These are phyloP conservation scores for Peziza echinospora DNA, from an alignment of 495 filamentous ascomycete genomes.

Conservation along the genomic window DNA sequence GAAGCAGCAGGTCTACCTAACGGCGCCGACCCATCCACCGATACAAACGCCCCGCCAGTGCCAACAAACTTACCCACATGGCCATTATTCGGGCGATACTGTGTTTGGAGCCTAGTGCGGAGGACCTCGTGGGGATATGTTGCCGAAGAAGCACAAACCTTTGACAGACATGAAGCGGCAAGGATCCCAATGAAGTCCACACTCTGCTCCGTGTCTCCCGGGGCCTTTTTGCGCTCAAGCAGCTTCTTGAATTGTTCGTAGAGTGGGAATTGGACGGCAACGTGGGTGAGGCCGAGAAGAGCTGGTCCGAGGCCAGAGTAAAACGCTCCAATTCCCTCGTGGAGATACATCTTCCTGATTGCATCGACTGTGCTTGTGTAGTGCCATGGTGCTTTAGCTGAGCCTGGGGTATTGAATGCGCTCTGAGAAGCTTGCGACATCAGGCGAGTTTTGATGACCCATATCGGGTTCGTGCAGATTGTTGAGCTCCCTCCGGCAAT, in stretches of 20 bases:
- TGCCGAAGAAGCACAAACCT: constrained; percentile 79
- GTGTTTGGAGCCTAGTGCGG: constrained; percentile 72
- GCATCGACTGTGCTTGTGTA: constrained; percentile 76
- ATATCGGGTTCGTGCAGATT: constrained; percentile 93
- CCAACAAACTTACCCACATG: neutral
- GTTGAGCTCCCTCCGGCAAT: constrained; percentile 82
- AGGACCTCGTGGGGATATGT: constrained; percentile 97
- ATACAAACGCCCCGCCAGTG: neutral
- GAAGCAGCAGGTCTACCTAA: neutral
- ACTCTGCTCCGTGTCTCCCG: constrained; percentile 23
- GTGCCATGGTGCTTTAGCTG: constrained; percentile 57
- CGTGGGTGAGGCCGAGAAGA: constrained; percentile 76
- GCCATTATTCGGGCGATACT: constrained; percentile 29
- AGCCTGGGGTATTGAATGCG: constrained; percentile 23
- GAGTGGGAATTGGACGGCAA: constrained; percentile 91
- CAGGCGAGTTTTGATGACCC: constrained; percentile 95
- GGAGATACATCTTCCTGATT: constrained; percentile 79
- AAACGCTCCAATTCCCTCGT: constrained; percentile 72
- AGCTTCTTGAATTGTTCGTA: constrained; percentile 91
- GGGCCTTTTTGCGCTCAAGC: constrained; percentile 45
- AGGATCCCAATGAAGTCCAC: constrained; percentile 55
- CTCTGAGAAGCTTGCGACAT: constrained; percentile 55
- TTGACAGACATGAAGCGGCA: constrained; percentile 78
- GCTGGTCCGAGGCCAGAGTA: constrained; percentile 91
- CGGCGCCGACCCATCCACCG: neutral